phyloP scores from a whole-genome alignment of 2,329 filamentous ascomycete genomes.

The Rasamsonia emersonii region DNA sequence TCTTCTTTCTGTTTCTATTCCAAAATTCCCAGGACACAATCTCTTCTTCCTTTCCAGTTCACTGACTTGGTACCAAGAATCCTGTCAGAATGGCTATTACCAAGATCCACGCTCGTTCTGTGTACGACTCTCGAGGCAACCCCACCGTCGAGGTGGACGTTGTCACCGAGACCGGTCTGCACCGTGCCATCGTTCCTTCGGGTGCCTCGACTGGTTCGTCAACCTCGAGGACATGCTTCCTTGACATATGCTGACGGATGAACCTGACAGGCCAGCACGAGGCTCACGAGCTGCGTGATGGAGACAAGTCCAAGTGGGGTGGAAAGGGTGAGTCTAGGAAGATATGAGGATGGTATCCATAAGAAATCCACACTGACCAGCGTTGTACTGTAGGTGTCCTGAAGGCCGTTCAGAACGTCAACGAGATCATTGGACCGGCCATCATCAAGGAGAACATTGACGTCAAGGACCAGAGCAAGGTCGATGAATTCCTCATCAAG shows the following conservation, averaged over 20 bases:
- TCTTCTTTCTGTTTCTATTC: conserved; percentile 7
- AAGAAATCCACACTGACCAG: neutral
- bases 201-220: conserved; percentile 84
- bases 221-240: neutral
- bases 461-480: conserved; percentile 75
- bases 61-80: conserved; percentile 11
- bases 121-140: conserved; percentile 98
- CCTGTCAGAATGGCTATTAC: conserved; percentile 69
- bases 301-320: conserved; percentile 76
- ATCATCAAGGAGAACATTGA: conserved; percentile 76
- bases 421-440: conserved; percentile 68
- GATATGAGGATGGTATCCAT: too few species aligned
- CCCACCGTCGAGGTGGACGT: conserved; percentile 98
- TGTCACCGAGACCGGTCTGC: conserved; percentile 89
- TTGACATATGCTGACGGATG: neutral
- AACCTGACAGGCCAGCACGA: conserved; percentile 65
- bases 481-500: conserved; percentile 77
- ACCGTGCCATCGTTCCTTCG: conserved; percentile 95
- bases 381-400: conserved; percentile 45
- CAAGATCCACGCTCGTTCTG: conserved; percentile 84
- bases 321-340: conserved; percentile 58
- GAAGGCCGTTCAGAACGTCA: conserved; percentile 82
- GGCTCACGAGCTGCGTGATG: conserved; percentile 83
- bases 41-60: conserved; percentile 4
- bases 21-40: conserved; percentile 5